Conservation (phyloP, 2,329 filamentous ascomycete genomes). For the Lachnellula subtilissima region DNA sequence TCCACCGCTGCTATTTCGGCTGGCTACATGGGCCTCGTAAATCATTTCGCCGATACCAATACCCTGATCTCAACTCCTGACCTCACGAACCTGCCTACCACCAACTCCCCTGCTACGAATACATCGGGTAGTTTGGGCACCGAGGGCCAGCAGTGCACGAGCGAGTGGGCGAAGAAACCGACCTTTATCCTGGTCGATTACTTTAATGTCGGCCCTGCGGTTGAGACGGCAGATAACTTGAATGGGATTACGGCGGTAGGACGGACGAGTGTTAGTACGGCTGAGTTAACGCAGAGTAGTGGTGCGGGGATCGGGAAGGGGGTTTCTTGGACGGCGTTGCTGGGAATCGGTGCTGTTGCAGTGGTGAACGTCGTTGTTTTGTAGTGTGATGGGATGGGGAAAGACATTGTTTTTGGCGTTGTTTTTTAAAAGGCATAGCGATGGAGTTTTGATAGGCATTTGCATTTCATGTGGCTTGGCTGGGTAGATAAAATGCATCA, state of each 20-base stretch:
- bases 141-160: slow-evolving; percentile 50
- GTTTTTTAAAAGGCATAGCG: slow-evolving; percentile 17
- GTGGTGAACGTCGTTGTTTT: slow-evolving; percentile 22
- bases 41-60: slow-evolving; percentile 70
- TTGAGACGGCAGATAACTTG: slow-evolving; percentile 63
- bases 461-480: neutral
- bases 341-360: slow-evolving; percentile 16
- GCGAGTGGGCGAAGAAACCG: slow-evolving; percentile 58
- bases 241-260: slow-evolving; percentile 47
- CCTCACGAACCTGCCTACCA: slow-evolving; percentile 53
- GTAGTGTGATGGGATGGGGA: neutral
- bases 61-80: slow-evolving; percentile 57
- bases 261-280: slow-evolving; percentile 21
- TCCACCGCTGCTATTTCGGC: slow-evolving; percentile 50
- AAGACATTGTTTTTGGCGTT: slow-evolving; percentile 3
- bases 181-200: slow-evolving; percentile 77
- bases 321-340: slow-evolving; percentile 2
- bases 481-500: neutral
- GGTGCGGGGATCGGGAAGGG: slow-evolving; percentile 1
- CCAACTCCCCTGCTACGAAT: slow-evolving; percentile 58
- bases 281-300: slow-evolving; percentile 16
- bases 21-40: slow-evolving; percentile 66
- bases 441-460: slow-evolving; percentile 11
- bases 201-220: slow-evolving; percentile 66
- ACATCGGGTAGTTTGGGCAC: slow-evolving; percentile 48